phyloP scores from a whole-genome alignment of 495 filamentous ascomycete species.

The Trichoderma erinaceum region DNA sequence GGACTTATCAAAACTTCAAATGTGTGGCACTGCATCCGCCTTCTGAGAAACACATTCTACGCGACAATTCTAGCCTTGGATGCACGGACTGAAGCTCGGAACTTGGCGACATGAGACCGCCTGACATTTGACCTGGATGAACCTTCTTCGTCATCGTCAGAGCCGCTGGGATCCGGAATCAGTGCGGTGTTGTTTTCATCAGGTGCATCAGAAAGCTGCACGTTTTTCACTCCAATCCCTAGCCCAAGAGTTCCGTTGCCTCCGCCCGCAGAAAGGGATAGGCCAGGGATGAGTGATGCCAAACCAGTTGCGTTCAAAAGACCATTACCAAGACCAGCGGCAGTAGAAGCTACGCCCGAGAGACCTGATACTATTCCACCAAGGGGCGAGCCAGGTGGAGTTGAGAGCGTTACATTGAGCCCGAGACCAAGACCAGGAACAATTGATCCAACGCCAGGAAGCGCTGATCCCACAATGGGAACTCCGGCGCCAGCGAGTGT shows the following conservation, averaged over 20 bases:
- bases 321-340: not conserved
- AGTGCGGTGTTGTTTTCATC: not conserved
- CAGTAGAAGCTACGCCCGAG: not conserved
- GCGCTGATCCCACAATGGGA: not conserved
- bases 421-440: not conserved
- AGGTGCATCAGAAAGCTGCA: not conserved
- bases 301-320: not conserved
- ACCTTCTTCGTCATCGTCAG: not conserved
- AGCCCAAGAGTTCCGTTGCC: not conserved
- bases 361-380: too few relatives aligned
- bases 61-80: not conserved
- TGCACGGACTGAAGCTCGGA: not conserved
- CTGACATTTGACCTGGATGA: not conserved
- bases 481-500: not conserved
- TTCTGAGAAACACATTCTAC: not conserved
- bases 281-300: not conserved
- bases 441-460: not conserved
- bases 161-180: not conserved
- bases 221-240: not conserved
- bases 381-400: too few relatives aligned
- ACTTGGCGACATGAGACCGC: not conserved
- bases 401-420: too few relatives aligned
- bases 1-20: too few relatives aligned
- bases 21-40: too few relatives aligned
- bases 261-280: not conserved